Percentiles rank a stretch among this genome's conserved stretches.
phyloP scores from a whole-genome alignment of 192 early-diverging fungal species.

The Coemansia sp. region DNA sequence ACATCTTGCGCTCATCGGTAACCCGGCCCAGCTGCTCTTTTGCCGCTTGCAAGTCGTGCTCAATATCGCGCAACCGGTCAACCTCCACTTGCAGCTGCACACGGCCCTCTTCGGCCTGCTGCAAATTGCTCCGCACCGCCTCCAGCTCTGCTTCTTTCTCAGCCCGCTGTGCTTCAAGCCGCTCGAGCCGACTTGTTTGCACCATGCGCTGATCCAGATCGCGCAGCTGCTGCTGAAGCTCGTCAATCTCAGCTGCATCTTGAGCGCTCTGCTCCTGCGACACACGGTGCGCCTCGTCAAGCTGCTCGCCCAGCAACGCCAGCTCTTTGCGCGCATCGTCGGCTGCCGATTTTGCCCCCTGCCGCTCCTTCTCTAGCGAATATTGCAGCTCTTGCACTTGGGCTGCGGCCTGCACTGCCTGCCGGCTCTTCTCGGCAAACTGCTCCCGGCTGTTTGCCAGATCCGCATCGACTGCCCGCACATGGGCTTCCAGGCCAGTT shows the following conservation, averaged over 20 bases:
- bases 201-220: conserved; percentile 26
- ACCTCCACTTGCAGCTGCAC: conserved; percentile 35
- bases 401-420: conserved; percentile 30
- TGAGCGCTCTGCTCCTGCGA: conserved; percentile 16
- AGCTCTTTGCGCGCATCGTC: conserved; percentile 27
- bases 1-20: conserved; percentile 43
- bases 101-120: conserved; percentile 30
- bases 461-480: conserved; percentile 44
- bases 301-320: conserved; percentile 18
- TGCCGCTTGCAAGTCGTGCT: conserved; percentile 27
- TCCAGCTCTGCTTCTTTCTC: conserved; percentile 51
- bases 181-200: conserved; percentile 31
- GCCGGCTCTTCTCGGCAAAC: conserved; percentile 52
- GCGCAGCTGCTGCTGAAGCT: conserved; percentile 24
- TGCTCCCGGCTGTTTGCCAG: conserved; percentile 51
- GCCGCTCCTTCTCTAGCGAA: conserved; percentile 41
- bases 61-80: conserved; percentile 44
- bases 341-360: conserved; percentile 12
- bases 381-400: conserved; percentile 51
- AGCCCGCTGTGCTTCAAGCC: conserved; percentile 33
- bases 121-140: conserved; percentile 38
- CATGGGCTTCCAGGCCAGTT: conserved; percentile 32
- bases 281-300: conserved; percentile 24
- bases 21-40: conserved; percentile 28
- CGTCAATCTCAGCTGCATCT: conserved; percentile 17